Percentiles rank a stretch among this genome's conserved stretches.
phyloP scores from a whole-genome alignment of 1,284 basidiomycete genomes.

The Cutaneotrichosporon sp. region DNA sequence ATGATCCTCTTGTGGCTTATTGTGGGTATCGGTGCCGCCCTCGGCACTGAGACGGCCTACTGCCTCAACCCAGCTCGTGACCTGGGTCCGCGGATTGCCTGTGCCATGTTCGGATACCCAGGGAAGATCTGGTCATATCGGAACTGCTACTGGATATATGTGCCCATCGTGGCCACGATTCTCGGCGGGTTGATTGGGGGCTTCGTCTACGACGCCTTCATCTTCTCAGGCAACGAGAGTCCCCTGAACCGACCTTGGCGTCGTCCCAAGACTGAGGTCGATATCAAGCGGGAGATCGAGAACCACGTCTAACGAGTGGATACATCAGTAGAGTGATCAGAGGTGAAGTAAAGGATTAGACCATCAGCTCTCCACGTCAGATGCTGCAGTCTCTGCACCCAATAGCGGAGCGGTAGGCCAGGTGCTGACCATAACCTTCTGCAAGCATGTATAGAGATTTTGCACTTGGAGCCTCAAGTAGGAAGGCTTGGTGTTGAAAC shows the following conservation, averaged over 20 bases:
- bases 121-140: constrained; percentile 24
- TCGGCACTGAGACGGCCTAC: constrained; percentile 16
- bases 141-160: constrained; percentile 25
- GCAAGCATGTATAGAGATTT: too few species aligned
- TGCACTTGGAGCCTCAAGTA: too few species aligned
- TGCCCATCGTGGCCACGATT: constrained; percentile 6
- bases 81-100: constrained; percentile 33
- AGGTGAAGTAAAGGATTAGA: too few species aligned
- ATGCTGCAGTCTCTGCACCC: too few species aligned
- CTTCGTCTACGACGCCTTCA: constrained; percentile 13
- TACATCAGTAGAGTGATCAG: too few species aligned
- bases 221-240: constrained; percentile 9
- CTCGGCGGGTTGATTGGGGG: constrained; percentile 5
- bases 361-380: too few species aligned
- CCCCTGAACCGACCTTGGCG: constrained; percentile 12
- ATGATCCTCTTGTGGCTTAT: constrained; percentile 9
- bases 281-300: background rate
- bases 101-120: constrained; percentile 30
- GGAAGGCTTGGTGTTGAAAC: too few species aligned
- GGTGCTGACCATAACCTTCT: too few species aligned
- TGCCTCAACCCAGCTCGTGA: constrained; percentile 38
- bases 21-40: constrained; percentile 13
- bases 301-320: background rate
- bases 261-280: background rate
- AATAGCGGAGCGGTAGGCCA: too few species aligned